Percentiles rank a stretch among this genome's conserved stretches.
Conservation (phyloP, 1,284 basidiomycete genomes). For the Puccinia horiana region DNA sequence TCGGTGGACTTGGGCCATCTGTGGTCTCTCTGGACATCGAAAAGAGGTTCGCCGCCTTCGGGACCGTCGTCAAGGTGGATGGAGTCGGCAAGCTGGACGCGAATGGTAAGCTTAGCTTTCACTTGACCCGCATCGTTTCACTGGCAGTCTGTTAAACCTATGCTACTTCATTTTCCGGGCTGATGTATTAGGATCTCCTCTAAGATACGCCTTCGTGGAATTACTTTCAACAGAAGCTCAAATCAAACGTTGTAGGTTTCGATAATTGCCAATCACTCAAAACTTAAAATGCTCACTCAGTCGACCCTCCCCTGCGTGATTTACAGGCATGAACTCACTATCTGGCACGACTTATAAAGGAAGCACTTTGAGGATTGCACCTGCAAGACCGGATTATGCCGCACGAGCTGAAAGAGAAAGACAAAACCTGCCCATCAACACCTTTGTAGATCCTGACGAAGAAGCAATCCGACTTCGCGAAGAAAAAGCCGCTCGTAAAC, state of each 20-base stretch:
- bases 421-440: slow-evolving; percentile 51
- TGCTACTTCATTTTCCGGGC: no score
- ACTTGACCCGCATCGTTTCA: slow-evolving; percentile 5
- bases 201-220: slow-evolving; percentile 73
- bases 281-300: slow-evolving; percentile 46
- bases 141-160: background rate
- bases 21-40: slow-evolving; percentile 67
- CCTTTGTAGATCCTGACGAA: slow-evolving; percentile 28
- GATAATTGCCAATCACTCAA: background rate
- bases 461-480: slow-evolving; percentile 12
- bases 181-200: slow-evolving; percentile 60
- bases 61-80: slow-evolving; percentile 68
- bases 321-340: slow-evolving; percentile 69
- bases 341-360: slow-evolving; percentile 80
- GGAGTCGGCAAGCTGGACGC: slow-evolving; percentile 69
- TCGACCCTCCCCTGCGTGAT: slow-evolving; percentile 12
- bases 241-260: slow-evolving; percentile 67
- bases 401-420: slow-evolving; percentile 63
- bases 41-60: slow-evolving; percentile 68
- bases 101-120: slow-evolving; percentile 61
- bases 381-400: slow-evolving; percentile 71
- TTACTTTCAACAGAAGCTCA: slow-evolving; percentile 67
- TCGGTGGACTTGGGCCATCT: slow-evolving; percentile 71
- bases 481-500: slow-evolving; percentile 25
- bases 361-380: slow-evolving; percentile 73